phyloP scores from a whole-genome alignment of 805 yeast genomes.

The Wickerhamiella musiphila region DNA sequence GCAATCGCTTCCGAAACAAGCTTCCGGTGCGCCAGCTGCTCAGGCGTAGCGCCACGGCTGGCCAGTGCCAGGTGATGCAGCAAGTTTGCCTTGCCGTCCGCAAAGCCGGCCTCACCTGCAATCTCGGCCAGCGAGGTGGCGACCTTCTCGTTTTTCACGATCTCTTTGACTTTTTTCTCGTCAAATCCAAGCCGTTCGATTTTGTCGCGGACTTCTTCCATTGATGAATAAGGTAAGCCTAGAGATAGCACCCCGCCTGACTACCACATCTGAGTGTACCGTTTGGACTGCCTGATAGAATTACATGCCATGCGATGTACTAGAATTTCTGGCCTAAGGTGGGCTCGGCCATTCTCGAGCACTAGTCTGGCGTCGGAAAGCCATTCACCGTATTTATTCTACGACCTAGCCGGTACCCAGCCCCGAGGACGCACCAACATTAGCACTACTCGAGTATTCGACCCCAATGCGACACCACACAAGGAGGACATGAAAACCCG shows the following conservation, averaged over 20 bases:
- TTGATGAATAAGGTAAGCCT: no score
- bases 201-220: neutral
- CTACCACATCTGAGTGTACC: no score
- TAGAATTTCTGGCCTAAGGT: no score
- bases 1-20: slow-evolving; percentile 44
- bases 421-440: no score
- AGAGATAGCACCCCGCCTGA: no score
- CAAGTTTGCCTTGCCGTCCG: slow-evolving; percentile 41
- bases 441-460: slow-evolving; percentile 8
- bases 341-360: no score
- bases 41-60: slow-evolving; percentile 34
- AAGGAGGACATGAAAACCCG: slow-evolving; percentile 13
- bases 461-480: slow-evolving; percentile 9
- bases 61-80: slow-evolving; percentile 65
- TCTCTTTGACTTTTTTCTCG: slow-evolving; percentile 46
- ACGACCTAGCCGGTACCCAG: slow-evolving; percentile 5
- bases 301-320: no score
- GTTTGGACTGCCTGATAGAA: no score
- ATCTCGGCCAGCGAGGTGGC: slow-evolving; percentile 49
- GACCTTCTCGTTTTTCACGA: slow-evolving; percentile 72
- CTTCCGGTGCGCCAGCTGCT: slow-evolving; percentile 27
- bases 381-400: slow-evolving; percentile 1
- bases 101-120: slow-evolving; percentile 27
- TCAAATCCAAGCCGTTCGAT: slow-evolving; percentile 11
- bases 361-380: no score